phyloP scores from a whole-genome alignment of 331 rosid genomes.

The Phaseolus coccineus region DNA sequence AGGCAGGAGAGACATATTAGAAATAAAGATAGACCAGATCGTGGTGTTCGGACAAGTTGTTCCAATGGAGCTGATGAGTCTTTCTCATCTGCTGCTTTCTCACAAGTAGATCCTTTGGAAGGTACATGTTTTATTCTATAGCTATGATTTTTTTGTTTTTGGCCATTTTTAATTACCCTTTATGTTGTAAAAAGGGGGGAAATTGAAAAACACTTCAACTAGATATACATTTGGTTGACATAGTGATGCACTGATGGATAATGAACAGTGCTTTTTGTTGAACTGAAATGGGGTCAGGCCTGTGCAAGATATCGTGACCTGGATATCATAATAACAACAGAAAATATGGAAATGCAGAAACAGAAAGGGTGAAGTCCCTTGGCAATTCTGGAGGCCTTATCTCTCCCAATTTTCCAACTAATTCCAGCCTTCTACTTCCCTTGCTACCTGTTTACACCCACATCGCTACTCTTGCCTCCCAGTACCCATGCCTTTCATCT shows the following conservation, averaged over 20 bases:
- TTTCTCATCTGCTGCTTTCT: conserved; percentile 47
- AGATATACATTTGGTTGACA: background rate
- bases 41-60: conserved; percentile 55
- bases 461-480: background rate
- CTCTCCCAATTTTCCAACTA: background rate
- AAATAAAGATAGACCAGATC: conserved; percentile 60
- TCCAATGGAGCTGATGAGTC: conserved; percentile 57
- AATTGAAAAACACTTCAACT: background rate
- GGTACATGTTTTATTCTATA: conserved; percentile 42
- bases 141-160: background rate
- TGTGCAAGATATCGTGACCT: too few relatives aligned
- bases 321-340: background rate
- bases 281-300: too few relatives aligned
- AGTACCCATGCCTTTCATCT: background rate
- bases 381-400: background rate
- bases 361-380: background rate
- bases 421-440: background rate
- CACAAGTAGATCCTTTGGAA: conserved; percentile 49
- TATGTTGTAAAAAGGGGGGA: conserved; percentile 4
- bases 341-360: background rate
- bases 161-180: conserved; percentile 20
- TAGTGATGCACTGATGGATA: background rate
- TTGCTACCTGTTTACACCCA: background rate
- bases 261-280: too few relatives aligned
- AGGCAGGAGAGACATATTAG: conserved; percentile 56